Conservation (phyloP, 106 monocot genomes). For the Dioscorea dumetorum region DNA sequence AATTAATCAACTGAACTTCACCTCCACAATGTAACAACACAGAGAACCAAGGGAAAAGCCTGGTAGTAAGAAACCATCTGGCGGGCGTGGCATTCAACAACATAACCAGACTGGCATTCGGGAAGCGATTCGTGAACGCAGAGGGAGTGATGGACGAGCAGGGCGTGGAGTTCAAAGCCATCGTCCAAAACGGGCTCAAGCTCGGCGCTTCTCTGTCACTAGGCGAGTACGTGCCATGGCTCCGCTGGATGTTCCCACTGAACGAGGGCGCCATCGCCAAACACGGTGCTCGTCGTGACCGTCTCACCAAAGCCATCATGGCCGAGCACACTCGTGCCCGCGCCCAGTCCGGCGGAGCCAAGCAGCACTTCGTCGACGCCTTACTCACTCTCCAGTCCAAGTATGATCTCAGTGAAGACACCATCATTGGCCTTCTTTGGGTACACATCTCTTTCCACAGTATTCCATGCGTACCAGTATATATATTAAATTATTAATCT, state of each 20-base stretch:
- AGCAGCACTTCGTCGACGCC: constrained; percentile 80
- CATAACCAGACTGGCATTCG: constrained; percentile 67
- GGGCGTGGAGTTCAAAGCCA: constrained; percentile 73
- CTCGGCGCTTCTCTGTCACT: constrained; percentile 68
- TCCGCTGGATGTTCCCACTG: constrained; percentile 67
- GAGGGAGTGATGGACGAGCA: constrained; percentile 65
- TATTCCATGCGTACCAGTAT: too few relatives aligned
- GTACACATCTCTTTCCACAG: constrained; percentile 20
- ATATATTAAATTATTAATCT: too few relatives aligned
- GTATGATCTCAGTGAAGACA: constrained; percentile 79
- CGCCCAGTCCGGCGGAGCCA: constrained; percentile 34
- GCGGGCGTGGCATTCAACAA: constrained; percentile 51
- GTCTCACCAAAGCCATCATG: constrained; percentile 67
- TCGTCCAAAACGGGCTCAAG: constrained; percentile 56
- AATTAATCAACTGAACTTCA: too few relatives aligned
- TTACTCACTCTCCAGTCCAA: constrained; percentile 57
- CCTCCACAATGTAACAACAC: not conserved
- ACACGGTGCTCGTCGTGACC: constrained; percentile 52
- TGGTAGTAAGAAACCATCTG: constrained; percentile 20
- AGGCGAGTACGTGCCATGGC: constrained; percentile 63
- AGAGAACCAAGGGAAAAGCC: constrained; percentile 42
- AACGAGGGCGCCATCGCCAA: constrained; percentile 60
- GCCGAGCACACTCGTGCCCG: constrained; percentile 66
- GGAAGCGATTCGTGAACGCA: constrained; percentile 70
- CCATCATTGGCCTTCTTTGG: constrained; percentile 78